These are phyloP conservation scores for Xylariaceae sp. DNA, from an alignment of 2,329 filamentous ascomycete species.

Conservation along the genomic window DNA sequence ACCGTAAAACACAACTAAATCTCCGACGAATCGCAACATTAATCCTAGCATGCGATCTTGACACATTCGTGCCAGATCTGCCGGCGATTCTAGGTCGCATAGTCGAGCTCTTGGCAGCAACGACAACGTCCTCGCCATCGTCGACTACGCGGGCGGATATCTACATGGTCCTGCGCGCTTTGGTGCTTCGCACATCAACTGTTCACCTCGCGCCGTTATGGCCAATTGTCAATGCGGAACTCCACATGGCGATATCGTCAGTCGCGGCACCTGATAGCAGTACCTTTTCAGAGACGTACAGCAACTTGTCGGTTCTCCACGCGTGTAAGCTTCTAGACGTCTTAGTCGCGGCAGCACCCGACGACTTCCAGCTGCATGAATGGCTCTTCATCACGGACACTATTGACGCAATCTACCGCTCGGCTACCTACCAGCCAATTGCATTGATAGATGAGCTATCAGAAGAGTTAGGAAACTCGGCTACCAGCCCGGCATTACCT, in stretches of 20 bases:
- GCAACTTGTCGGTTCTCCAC: constrained; percentile 72
- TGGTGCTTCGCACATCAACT: constrained; percentile 72
- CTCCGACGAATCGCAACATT: constrained; percentile 77
- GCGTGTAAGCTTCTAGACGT: constrained; percentile 91
- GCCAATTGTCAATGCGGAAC: constrained; percentile 82
- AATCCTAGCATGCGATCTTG: constrained; percentile 68
- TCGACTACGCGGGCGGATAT: constrained; percentile 84
- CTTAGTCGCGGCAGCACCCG: constrained; percentile 77
- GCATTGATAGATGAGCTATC: constrained; percentile 81
- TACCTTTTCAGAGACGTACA: constrained; percentile 64
- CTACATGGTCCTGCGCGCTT: constrained; percentile 78
- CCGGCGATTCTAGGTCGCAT: constrained; percentile 72
- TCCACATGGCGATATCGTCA: constrained; percentile 73
- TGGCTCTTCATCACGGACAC: constrained; percentile 98
- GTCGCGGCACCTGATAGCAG: constrained; percentile 63
- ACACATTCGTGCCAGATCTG: constrained; percentile 75
- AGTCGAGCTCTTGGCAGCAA: constrained; percentile 79
- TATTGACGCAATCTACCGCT: constrained; percentile 88
- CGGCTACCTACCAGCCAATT: constrained; percentile 60
- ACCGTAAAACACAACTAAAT: constrained; percentile 86
- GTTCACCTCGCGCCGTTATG: constrained; percentile 79
- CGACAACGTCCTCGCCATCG: constrained; percentile 83
- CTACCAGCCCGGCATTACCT: constrained; percentile 30
- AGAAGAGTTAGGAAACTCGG: constrained; percentile 59
- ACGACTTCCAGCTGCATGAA: constrained; percentile 97